Base-by-base conservation (phyloP, 225 moss, liverwort and hornwort genomes). In the Lunularia cruciata region DNA sequence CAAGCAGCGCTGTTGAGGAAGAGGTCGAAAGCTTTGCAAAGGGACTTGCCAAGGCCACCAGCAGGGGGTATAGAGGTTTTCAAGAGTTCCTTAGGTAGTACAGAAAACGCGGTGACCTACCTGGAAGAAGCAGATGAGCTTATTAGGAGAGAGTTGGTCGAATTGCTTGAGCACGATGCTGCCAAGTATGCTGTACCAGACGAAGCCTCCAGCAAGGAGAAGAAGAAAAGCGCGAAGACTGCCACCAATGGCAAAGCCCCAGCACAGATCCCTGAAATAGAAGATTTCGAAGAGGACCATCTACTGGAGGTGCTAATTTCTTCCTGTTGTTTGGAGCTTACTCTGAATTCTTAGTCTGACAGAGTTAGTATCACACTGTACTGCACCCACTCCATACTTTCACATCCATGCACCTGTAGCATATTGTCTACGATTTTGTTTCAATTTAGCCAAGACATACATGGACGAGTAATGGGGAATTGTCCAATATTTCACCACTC, bases 21-120 rank as follows among this genome's bases (percentile, higher is more conserved):
- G 27, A 86, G 86, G 74, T 79, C 85, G 6, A 88, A 85, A 76
- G 94, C 82, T 31, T 70, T 91, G 77, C 91, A 88, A 78, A 85
- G 90, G 75, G 84, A 83, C n/a, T 62, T 95, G 66, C 95, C 95
- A 25, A 84, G 92, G 69, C 92, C 92, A 60, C 86, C 92, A 28
- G 34, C 71, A 54, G 81, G 71, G 63, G 92, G 86, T 47, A 65
- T 95, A 34, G 88, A 83, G 61, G 68, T 79, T 40, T 75, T 95
- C 0, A 92, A 77, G 77, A 66, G 63, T 56, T 75, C 83, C 37
- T 81, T 90, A 51, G 39, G 57, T 11, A 68, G 74, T 2, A 88
- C 86, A 55, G 89, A 86, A 65, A 84, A 76, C 32, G 72, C 72
- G 26, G 81, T 88, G 25, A 85, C 89, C 14, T 73, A 63, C 38